Evolutionary conservation across 495 filamentous ascomycete genomes (phyloP).

Genomic region (Penicillium waksmanii): DNA sequence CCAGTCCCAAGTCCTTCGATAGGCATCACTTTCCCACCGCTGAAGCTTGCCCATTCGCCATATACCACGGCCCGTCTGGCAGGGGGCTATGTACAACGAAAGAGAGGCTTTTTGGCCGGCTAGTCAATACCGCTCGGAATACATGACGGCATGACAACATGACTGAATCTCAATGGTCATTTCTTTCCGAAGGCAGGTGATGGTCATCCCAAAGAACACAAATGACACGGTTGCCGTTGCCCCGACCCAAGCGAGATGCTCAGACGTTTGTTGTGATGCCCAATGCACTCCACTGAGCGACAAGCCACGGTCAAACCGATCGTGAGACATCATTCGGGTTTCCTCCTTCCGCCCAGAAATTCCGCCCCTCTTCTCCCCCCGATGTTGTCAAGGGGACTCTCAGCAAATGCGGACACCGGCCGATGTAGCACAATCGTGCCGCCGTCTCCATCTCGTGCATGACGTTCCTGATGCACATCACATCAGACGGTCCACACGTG

Average conservation of each 20-base stretch:
- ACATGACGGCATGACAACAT: too few relatives aligned
- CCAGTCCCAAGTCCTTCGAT: neutral
- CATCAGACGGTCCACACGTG: too few relatives aligned
- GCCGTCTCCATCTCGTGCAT: too few relatives aligned
- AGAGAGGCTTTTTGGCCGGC: too few relatives aligned
- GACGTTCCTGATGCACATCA: too few relatives aligned
- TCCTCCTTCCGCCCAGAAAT: too few relatives aligned
- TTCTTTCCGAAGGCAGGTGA: neutral
- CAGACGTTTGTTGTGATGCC: neutral
- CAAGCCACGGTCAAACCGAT: neutral
- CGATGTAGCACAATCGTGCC: too few relatives aligned
- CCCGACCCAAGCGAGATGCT: neutral
- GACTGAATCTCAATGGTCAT: too few relatives aligned
- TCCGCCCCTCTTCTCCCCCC: too few relatives aligned
- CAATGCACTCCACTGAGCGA: neutral
- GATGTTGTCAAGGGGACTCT: too few relatives aligned
- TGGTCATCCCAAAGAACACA: neutral
- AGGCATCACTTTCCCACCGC: slow-evolving; percentile 3
- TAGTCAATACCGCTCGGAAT: too few relatives aligned
- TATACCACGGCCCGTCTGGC: neutral
- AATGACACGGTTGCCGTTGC: neutral
- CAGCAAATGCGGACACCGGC: too few relatives aligned
- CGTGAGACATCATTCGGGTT: neutral
- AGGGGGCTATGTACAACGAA: neutral
- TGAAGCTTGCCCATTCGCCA: neutral